Evolutionary conservation across 768 basidiomycete genomes (phyloP).

Genomic region (Amylocystis lapponica): DNA sequence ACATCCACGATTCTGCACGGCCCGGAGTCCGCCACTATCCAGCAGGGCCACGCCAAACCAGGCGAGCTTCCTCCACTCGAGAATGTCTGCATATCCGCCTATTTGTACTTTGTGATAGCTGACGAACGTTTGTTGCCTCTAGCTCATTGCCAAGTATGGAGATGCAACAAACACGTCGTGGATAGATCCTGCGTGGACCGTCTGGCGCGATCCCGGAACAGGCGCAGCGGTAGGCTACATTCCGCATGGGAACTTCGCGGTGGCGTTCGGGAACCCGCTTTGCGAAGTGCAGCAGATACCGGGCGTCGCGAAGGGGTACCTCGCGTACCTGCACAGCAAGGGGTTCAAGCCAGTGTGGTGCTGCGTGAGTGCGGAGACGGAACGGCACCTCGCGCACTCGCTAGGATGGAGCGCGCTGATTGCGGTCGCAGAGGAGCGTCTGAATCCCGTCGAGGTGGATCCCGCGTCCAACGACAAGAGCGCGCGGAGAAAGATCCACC

Average conservation of each 20-base stretch:
- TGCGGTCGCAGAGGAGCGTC: conserved; percentile 59
- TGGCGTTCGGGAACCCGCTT: conserved; percentile 61
- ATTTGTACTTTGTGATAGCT: background rate
- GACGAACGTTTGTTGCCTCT: background rate
- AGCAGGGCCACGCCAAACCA: conserved; percentile 13
- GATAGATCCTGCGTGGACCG: conserved; percentile 49
- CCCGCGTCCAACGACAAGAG: conserved; percentile 48
- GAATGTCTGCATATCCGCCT: conserved; percentile 16
- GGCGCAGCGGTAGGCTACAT: conserved; percentile 64
- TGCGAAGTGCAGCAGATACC: conserved; percentile 33
- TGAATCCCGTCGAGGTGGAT: conserved; percentile 40
- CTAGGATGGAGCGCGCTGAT: conserved; percentile 55
- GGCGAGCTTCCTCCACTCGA: conserved; percentile 27
- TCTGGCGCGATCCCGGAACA: conserved; percentile 46
- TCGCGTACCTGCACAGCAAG: conserved; percentile 34
- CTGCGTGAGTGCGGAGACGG: conserved; percentile 48
- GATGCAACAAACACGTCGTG: conserved; percentile 67
- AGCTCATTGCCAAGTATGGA: conserved; percentile 58
- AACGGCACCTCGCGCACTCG: conserved; percentile 42
- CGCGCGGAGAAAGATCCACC: conserved; percentile 54
- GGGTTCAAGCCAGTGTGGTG: conserved; percentile 52
- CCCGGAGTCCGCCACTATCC: conserved; percentile 23
- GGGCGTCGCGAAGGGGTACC: conserved; percentile 43
- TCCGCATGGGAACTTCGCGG: conserved; percentile 42
- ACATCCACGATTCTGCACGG: conserved; percentile 23